Evolutionary conservation across 1,284 basidiomycete genomes (phyloP).

Genomic region (Moniliophthora roreri): DNA sequence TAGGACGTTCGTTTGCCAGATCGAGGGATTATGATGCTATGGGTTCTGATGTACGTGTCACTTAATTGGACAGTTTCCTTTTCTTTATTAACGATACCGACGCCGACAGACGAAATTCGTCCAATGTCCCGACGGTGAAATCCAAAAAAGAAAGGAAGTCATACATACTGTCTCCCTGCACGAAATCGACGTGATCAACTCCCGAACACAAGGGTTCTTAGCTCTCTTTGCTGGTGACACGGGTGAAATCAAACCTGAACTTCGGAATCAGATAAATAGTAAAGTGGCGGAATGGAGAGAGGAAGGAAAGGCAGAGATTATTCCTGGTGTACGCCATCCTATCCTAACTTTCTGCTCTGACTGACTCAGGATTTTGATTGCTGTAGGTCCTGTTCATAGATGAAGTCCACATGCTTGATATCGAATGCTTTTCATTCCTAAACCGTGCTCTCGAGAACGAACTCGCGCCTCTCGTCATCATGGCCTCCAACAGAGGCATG

Average conservation of each 20-base stretch:
- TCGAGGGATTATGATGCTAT: constrained; percentile 99
- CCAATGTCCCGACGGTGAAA: constrained; percentile 96
- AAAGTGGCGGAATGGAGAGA: constrained; percentile 98
- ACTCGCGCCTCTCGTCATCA: constrained; percentile 93
- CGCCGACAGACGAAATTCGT: constrained; percentile 87
- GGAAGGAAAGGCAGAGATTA: constrained; percentile 97
- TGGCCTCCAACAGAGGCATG: constrained; percentile 97
- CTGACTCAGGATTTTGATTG: constrained; percentile 6
- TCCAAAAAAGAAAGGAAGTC: constrained; percentile 96
- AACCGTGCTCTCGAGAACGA: constrained; percentile 96
- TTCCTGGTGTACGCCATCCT: constrained; percentile 84
- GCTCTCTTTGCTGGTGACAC: constrained; percentile 87
- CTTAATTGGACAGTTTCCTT: constrained; percentile 5
- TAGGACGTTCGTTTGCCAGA: constrained; percentile 93
- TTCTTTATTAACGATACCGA: not conserved
- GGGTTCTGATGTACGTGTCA: constrained; percentile 85
- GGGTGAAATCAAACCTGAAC: constrained; percentile 97
- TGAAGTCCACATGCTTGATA: constrained; percentile 99
- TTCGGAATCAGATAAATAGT: constrained; percentile 94
- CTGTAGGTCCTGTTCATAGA: constrained; percentile 87
- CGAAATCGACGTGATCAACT: constrained; percentile 99
- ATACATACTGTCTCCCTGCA: constrained; percentile 97
- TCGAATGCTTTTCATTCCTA: constrained; percentile 98
- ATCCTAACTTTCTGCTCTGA: constrained; percentile 12
- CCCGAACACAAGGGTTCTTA: constrained; percentile 90